A percentile compares a stretch with the other conserved stretches of the same genome.
These are phyloP conservation scores for Pestalotiopsis sp. DNA, from an alignment of 2,329 filamentous ascomycete genomes.

Conservation along the genomic window DNA sequence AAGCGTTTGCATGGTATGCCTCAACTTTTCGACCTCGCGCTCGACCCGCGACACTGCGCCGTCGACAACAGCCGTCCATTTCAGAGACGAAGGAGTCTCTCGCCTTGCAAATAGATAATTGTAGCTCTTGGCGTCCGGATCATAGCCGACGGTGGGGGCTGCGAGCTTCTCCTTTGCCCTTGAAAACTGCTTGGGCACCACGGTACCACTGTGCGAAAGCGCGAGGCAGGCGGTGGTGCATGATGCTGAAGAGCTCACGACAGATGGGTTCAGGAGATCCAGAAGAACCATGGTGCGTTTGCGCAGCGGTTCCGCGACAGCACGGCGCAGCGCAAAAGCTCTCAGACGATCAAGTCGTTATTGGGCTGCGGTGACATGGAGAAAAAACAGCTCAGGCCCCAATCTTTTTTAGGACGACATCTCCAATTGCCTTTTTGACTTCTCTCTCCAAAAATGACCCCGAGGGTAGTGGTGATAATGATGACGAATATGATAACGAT, in stretches of 20 bases:
- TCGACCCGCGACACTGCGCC: constrained; percentile 48
- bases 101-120: background rate
- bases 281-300: background rate
- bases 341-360: background rate
- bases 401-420: background rate
- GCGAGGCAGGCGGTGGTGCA: background rate
- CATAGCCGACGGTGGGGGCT: background rate
- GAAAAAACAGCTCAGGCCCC: background rate
- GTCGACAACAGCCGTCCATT: background rate
- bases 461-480: background rate
- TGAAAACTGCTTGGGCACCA: background rate
- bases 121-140: background rate
- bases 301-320: background rate
- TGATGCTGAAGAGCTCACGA: background rate
- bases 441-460: background rate
- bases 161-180: background rate
- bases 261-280: constrained; percentile 1
- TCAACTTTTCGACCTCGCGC: constrained; percentile 76
- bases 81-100: background rate
- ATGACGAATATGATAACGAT: background rate
- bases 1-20: constrained; percentile 88
- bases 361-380: background rate
- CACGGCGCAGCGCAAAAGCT: background rate
- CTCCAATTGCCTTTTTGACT: background rate
- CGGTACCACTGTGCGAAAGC: background rate